These are phyloP conservation scores for Pestalotiopsis sp. DNA, from an alignment of 2,329 filamentous ascomycete species.

Conservation along the genomic window DNA sequence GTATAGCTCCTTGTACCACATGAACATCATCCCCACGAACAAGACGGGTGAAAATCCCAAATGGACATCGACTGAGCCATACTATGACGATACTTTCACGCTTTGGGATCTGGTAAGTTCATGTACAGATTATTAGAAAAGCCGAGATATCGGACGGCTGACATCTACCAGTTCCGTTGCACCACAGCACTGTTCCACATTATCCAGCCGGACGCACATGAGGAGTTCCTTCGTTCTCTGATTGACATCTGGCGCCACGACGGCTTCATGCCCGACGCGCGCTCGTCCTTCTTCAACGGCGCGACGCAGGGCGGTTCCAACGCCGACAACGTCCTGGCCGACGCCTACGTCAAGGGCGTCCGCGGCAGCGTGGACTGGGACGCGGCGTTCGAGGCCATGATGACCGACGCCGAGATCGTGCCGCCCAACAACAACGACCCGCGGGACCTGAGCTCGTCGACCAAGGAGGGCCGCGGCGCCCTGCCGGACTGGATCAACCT, in stretches of 20 bases:
- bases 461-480: conserved; percentile 69
- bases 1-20: conserved; percentile 71
- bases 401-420: conserved; percentile 66
- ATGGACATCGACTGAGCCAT: conserved; percentile 67
- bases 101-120: conserved; percentile 58
- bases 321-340: conserved; percentile 72
- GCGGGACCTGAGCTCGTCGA: conserved; percentile 60
- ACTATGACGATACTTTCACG: conserved; percentile 74
- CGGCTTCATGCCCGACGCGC: conserved; percentile 66
- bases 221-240: conserved; percentile 67
- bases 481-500: conserved; percentile 68
- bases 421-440: conserved; percentile 63
- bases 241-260: conserved; percentile 70
- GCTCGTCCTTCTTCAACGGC: conserved; percentile 71
- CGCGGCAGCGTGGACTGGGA: conserved; percentile 66
- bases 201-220: conserved; percentile 63
- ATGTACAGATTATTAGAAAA: not conserved
- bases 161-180: conserved; percentile 59
- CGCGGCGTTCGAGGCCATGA: conserved; percentile 64
- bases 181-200: conserved; percentile 68
- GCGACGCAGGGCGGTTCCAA: conserved; percentile 72
- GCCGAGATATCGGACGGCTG: conserved; percentile 1
- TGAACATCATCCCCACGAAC: conserved; percentile 70
- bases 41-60: conserved; percentile 71
- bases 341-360: conserved; percentile 72